Base-by-base conservation (phyloP, 2,329 filamentous ascomycete species). In the Aspergillus glaucus region DNA sequence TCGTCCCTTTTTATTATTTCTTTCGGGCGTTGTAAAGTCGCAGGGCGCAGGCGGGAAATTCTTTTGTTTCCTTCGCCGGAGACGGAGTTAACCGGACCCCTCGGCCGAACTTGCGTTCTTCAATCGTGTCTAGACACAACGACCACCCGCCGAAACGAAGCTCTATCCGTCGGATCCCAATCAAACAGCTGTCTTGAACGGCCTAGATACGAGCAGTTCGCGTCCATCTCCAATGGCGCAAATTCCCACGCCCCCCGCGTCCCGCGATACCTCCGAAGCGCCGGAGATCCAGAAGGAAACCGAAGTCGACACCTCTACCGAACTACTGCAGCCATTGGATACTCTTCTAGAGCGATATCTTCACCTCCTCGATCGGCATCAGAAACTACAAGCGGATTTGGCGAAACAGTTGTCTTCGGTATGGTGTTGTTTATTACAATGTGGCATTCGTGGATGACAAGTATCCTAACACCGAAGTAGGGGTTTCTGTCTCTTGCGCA, bases 401-500 rank as follows among this genome's bases (percentile, higher is more conserved):
- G 62, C 67, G 6, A 64, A 63, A 34, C 54, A 61, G 8, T 50
- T 75, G 9, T 71, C 72, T 26, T 66, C 64, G 50, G 72, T 75
- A 69, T 47, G 56, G 10, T 40, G 43, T 17, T 30, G 43, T 44
- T n/a, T 14, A 19, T 22, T 22, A 40, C 39, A 26, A 36, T 32
- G 17, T 42, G 24, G 19, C 30, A 14, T 6, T 49, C 14, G 21
- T 6, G 14, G 17, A 36, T 17, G 28, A 30, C 22, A 32, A 44
- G 28, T 34, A 51, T 47, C 49, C 49, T 68, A 59, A 56, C 51
- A 55, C 12, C 48, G 51, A 44, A 47, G 42, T 59, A 77, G 67
- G 75, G 74, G 4, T 77, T 75, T 52, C 61, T 77, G 36, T 68
- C 71, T 34, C 68, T 78, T 28, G 70, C 75, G 17, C 69, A 75